Conservation (phyloP, 495 filamentous ascomycete genomes). For the Aspergillus saccharolyticus region DNA sequence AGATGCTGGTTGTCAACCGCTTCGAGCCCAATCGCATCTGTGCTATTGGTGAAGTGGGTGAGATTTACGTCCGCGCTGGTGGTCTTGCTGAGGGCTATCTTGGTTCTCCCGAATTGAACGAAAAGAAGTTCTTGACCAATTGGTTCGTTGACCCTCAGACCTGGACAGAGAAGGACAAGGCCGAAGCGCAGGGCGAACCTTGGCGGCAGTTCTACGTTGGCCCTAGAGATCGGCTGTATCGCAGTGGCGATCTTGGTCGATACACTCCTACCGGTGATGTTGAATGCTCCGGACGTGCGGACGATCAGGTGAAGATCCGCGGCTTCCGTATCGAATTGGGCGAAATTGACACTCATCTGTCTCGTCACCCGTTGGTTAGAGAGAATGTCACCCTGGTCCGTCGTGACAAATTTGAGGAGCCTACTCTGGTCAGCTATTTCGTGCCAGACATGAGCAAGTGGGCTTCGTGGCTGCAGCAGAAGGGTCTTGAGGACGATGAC, state of each 20-base stretch:
- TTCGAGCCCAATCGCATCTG: conserved; percentile 69
- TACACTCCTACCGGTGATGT: conserved; percentile 71
- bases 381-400: conserved; percentile 86
- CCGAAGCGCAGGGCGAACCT: conserved; percentile 40
- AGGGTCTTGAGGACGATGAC: conserved; percentile 46
- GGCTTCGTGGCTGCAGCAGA: conserved; percentile 58
- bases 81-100: conserved; percentile 89
- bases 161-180: conserved; percentile 64
- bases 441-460: conserved; percentile 77
- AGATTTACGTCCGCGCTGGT: conserved; percentile 83
- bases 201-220: conserved; percentile 82
- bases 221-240: conserved; percentile 80
- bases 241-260: conserved; percentile 74
- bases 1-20: conserved; percentile 84
- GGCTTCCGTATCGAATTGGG: conserved; percentile 94
- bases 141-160: conserved; percentile 77
- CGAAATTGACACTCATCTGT: conserved; percentile 85
- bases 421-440: conserved; percentile 82
- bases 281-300: conserved; percentile 71
- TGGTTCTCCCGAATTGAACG: conserved; percentile 61
- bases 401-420: conserved; percentile 87
- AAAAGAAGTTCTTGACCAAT: conserved; percentile 78
- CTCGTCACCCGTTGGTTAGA: conserved; percentile 69
- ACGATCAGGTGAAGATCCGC: conserved; percentile 92
- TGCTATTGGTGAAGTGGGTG: conserved; percentile 74